phyloP scores from a whole-genome alignment of 108 stramenopile genomes.

The Bacterosira constricta region DNA sequence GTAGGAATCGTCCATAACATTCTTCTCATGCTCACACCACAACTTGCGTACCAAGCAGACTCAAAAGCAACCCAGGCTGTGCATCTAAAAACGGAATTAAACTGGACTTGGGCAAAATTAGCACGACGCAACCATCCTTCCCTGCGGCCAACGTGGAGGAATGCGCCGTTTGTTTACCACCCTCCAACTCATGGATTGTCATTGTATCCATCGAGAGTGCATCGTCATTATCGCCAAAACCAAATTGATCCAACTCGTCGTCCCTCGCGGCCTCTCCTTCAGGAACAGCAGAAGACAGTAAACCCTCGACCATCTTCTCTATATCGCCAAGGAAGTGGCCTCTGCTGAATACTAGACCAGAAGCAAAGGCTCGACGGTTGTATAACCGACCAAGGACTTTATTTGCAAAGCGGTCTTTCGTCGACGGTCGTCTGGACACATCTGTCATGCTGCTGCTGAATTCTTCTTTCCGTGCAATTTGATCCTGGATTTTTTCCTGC shows the following conservation, averaged over 20 bases:
- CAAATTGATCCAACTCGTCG: conserved; percentile 8
- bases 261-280: conserved; percentile 29
- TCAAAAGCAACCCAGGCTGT: conserved; percentile 82
- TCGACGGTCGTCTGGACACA: conserved; percentile 54
- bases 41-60: conserved; percentile 87
- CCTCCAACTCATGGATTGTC: conserved; percentile 62
- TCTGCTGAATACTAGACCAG: conserved; percentile 83
- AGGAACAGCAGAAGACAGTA: conserved; percentile 43
- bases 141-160: conserved; percentile 86
- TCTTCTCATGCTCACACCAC: conserved; percentile 60
- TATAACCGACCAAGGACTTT: conserved; percentile 82
- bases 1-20: too few relatives aligned
- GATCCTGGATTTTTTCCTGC: background rate
- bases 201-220: conserved; percentile 40
- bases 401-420: conserved; percentile 77
- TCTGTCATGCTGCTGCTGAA: conserved; percentile 6
- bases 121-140: conserved; percentile 83
- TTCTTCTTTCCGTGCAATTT: background rate
- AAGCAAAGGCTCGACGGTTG: conserved; percentile 77
- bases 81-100: conserved; percentile 82
- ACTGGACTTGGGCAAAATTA: conserved; percentile 72
- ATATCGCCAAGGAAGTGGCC: conserved; percentile 89
- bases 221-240: conserved; percentile 45
- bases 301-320: conserved; percentile 83
- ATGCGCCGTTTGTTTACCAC: conserved; percentile 60